phyloP scores from a whole-genome alignment of 2,329 filamentous ascomycete genomes.

The Ceratocystis eucalypticola region DNA sequence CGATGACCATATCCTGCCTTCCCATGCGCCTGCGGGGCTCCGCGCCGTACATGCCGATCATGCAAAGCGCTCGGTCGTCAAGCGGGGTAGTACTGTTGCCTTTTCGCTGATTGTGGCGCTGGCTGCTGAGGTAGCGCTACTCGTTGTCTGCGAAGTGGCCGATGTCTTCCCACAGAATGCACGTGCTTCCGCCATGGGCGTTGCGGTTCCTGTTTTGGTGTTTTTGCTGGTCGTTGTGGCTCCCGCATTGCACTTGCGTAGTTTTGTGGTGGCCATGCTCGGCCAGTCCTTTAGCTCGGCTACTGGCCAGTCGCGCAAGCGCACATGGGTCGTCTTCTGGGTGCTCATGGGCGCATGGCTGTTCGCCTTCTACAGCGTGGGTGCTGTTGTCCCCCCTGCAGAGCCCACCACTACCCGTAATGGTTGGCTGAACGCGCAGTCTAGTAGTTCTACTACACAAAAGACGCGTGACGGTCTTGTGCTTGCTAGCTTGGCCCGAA shows the following conservation, averaged over 20 bases:
- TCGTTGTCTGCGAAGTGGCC: constrained; percentile 74
- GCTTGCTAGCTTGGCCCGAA: constrained; percentile 48
- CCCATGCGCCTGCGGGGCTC: constrained; percentile 46
- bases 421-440: constrained; percentile 14
- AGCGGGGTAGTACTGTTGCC: constrained; percentile 44
- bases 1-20: constrained; percentile 47
- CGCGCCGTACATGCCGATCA: constrained; percentile 47
- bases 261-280: constrained; percentile 36
- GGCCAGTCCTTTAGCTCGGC: constrained; percentile 44
- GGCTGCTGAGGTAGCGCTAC: constrained; percentile 61
- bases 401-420: constrained; percentile 20
- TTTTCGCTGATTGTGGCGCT: constrained; percentile 68
- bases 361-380: constrained; percentile 62
- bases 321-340: constrained; percentile 47
- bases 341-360: constrained; percentile 56
- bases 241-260: constrained; percentile 66
- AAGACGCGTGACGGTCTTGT: constrained; percentile 27
- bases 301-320: constrained; percentile 12
- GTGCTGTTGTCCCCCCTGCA: constrained; percentile 43
- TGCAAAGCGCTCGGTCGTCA: constrained; percentile 37
- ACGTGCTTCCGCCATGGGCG: constrained; percentile 51
- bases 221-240: constrained; percentile 61
- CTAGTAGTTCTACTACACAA: constrained; percentile 16
- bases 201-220: constrained; percentile 57
- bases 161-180: constrained; percentile 57